Conservation (phyloP, 768 basidiomycete genomes). For the Hysterangium stoloniferum region DNA sequence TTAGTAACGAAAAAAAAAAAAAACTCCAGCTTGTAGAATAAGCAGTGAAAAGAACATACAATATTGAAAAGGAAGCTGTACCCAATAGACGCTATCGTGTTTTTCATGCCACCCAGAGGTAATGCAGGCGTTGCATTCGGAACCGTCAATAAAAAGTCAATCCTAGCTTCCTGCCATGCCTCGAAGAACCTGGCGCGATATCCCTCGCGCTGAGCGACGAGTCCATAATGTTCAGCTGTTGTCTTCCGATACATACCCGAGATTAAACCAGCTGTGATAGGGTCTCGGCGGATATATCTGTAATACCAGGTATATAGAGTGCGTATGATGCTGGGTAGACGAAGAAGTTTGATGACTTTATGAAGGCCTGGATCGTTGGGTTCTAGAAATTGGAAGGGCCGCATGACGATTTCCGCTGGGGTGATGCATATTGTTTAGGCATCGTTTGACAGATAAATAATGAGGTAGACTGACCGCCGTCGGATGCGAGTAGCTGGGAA, state of each 20-base stretch:
- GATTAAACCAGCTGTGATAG: slow-evolving; percentile 45
- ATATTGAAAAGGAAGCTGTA: slow-evolving; percentile 65
- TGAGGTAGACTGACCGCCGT: slow-evolving; percentile 31
- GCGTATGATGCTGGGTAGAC: slow-evolving; percentile 40
- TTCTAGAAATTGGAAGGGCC: slow-evolving; percentile 33
- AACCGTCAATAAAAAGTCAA: slow-evolving; percentile 59
- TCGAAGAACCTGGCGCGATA: slow-evolving; percentile 35
- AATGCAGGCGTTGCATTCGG: slow-evolving; percentile 57
- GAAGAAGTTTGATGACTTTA: slow-evolving; percentile 31
- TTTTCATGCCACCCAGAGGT: slow-evolving; percentile 42
- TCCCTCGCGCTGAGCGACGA: slow-evolving; percentile 38
- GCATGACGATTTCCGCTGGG: slow-evolving; percentile 24
- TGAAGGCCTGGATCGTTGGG: slow-evolving; percentile 41
- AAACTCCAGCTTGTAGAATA: slow-evolving; percentile 1
- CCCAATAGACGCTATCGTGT: slow-evolving; percentile 50
- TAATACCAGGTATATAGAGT: slow-evolving; percentile 43
- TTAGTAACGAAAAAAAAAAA: background rate
- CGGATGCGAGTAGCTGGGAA: slow-evolving; percentile 44
- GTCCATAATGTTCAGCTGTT: slow-evolving; percentile 40
- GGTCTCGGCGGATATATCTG: slow-evolving; percentile 43
- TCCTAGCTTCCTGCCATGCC: slow-evolving; percentile 34
- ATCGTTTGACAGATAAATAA: background rate
- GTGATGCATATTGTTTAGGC: background rate
- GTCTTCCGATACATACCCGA: slow-evolving; percentile 43
- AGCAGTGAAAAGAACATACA: slow-evolving; percentile 28